A percentile compares a stretch with the other conserved stretches of the same genome.
Evolutionary conservation across 2,329 filamentous ascomycete species (phyloP).

Genomic region (Sclerotinia sclerotiorum): DNA sequence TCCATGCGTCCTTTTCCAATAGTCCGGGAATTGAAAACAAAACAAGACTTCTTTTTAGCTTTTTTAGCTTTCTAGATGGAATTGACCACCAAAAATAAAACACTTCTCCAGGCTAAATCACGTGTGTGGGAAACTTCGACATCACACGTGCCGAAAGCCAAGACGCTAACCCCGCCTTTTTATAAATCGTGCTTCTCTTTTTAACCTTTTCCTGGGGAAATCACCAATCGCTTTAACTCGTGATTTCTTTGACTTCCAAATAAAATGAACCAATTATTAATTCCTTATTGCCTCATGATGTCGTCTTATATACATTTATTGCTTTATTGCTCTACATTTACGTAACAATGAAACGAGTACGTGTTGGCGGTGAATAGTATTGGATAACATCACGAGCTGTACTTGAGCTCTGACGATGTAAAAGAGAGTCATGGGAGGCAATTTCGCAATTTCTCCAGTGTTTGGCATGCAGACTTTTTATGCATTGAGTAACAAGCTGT

Average conservation of each 20-base stretch:
- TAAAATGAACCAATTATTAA: slow-evolving; percentile 10
- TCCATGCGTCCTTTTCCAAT: neutral
- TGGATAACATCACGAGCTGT: slow-evolving; percentile 16
- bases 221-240: slow-evolving; percentile 8
- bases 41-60: neutral
- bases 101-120: neutral
- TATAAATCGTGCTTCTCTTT: slow-evolving; percentile 14
- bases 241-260: slow-evolving; percentile 13
- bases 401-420: slow-evolving; percentile 21
- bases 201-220: slow-evolving; percentile 19
- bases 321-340: slow-evolving; percentile 16
- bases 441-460: slow-evolving; percentile 17
- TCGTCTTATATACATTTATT: neutral
- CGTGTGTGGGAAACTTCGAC: neutral
- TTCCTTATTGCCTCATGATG: slow-evolving; percentile 16
- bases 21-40: neutral
- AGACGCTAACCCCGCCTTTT: slow-evolving; percentile 20
- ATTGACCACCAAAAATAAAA: neutral
- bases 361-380: slow-evolving; percentile 20
- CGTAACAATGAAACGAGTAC: slow-evolving; percentile 23
- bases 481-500: slow-evolving; percentile 10
- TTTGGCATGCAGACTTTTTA: slow-evolving; percentile 13
- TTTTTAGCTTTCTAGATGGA: too few relatives aligned
- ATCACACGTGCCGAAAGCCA: neutral
- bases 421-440: slow-evolving; percentile 16